These are phyloP conservation scores for Podila verticillata DNA, from an alignment of 192 early-diverging fungal genomes.

Conservation along the genomic window DNA sequence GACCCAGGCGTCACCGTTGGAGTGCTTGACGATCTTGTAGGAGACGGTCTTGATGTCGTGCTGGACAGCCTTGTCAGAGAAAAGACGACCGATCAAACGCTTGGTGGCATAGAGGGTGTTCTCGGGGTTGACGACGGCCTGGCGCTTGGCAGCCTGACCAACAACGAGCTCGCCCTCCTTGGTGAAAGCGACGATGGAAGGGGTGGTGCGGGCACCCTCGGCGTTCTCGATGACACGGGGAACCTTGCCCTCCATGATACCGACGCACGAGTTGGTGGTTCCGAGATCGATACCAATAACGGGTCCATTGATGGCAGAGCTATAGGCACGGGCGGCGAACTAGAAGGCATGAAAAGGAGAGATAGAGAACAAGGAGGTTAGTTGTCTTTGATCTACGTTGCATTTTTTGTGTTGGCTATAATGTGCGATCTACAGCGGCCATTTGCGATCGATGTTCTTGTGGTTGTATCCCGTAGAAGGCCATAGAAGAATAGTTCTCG, in stretches of 20 bases:
- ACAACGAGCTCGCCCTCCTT: slow-evolving; percentile 96
- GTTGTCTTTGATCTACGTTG: too few species aligned
- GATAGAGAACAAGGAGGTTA: too few species aligned
- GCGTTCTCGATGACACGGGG: slow-evolving; percentile 96
- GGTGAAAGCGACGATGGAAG: slow-evolving; percentile 92
- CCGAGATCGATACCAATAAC: slow-evolving; percentile 98
- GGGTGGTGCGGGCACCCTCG: slow-evolving; percentile 94
- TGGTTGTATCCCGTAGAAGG: too few species aligned
- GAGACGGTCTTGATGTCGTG: slow-evolving; percentile 86
- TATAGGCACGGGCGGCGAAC: slow-evolving; percentile 9
- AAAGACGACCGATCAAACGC: slow-evolving; percentile 93
- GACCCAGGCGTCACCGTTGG: slow-evolving; percentile 96
- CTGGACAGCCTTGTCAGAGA: slow-evolving; percentile 86
- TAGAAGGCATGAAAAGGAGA: neutral
- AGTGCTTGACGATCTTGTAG: slow-evolving; percentile 93
- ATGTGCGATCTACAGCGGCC: too few species aligned
- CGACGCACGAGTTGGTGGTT: slow-evolving; percentile 98
- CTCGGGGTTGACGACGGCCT: slow-evolving; percentile 97
- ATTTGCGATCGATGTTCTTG: too few species aligned
- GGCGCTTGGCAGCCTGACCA: slow-evolving; percentile 94
- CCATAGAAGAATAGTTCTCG: too few species aligned
- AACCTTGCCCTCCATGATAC: slow-evolving; percentile 97
- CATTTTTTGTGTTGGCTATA: too few species aligned
- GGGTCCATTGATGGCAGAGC: slow-evolving; percentile 67
- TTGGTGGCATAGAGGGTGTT: slow-evolving; percentile 97